Evolutionary conservation across 371 early-diverging fungal species (phyloP).

Genomic region (Cokeromyces recurvatus): DNA sequence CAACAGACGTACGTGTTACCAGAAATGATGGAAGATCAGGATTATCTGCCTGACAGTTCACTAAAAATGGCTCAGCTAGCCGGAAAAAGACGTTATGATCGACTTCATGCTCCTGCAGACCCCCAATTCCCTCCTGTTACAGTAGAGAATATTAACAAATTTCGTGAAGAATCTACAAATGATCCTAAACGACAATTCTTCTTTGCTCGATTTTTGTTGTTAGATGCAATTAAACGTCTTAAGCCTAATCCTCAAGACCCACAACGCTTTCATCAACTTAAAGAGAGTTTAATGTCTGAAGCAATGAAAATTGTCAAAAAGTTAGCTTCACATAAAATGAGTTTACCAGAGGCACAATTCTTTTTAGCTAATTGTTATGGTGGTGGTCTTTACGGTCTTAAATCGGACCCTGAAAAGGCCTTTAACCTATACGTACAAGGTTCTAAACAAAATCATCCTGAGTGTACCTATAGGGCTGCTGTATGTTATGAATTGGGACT

Average conservation of each 20-base stretch:
- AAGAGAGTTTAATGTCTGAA: slow-evolving; percentile 55
- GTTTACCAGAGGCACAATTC: slow-evolving; percentile 84
- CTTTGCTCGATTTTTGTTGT: slow-evolving; percentile 69
- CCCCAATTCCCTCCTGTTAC: slow-evolving; percentile 33
- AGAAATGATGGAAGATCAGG: neutral
- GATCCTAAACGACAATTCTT: slow-evolving; percentile 38
- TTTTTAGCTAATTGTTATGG: slow-evolving; percentile 87
- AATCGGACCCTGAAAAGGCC: slow-evolving; percentile 84
- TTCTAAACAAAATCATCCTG: slow-evolving; percentile 87
- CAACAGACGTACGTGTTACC: too few relatives aligned
- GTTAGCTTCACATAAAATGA: slow-evolving; percentile 51
- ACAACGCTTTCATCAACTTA: slow-evolving; percentile 57
- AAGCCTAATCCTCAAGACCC: slow-evolving; percentile 53
- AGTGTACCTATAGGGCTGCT: slow-evolving; percentile 89
- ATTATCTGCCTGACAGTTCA: slow-evolving; percentile 19
- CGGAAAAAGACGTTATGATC: slow-evolving; percentile 8
- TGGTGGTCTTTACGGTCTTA: slow-evolving; percentile 64
- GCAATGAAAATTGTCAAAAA: slow-evolving; percentile 70
- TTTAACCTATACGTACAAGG: slow-evolving; percentile 88
- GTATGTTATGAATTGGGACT: slow-evolving; percentile 95
- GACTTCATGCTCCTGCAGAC: slow-evolving; percentile 1
- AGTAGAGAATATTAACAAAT: slow-evolving; percentile 63
- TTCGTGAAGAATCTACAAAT: slow-evolving; percentile 63
- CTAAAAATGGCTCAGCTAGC: slow-evolving; percentile 7
- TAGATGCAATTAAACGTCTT: slow-evolving; percentile 41